Conservation (phyloP, 768 basidiomycete genomes). For the Dictyophora rubrovolvata region DNA sequence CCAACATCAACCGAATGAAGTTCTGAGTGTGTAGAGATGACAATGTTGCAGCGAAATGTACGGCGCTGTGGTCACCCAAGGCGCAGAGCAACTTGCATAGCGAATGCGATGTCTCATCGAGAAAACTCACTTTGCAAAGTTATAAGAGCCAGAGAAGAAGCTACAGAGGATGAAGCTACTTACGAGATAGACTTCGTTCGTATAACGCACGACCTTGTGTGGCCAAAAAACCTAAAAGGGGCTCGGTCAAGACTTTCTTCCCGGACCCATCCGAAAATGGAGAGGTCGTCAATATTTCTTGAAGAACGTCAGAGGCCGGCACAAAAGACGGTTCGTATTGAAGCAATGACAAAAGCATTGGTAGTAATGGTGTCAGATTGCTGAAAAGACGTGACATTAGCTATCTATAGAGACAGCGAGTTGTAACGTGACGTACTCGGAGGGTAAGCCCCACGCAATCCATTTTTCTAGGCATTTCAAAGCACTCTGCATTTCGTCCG, state of each 20-base stretch:
- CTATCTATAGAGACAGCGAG: neutral
- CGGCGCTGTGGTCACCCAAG: constrained; percentile 77
- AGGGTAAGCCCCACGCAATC: constrained; percentile 56
- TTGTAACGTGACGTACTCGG: constrained; percentile 41
- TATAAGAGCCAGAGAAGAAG: neutral
- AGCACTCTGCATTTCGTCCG: constrained; percentile 53
- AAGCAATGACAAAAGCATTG: constrained; percentile 49
- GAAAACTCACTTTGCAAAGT: constrained; percentile 26
- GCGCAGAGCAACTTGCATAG: constrained; percentile 74
- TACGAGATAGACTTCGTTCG: constrained; percentile 26
- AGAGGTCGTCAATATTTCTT: constrained; percentile 71
- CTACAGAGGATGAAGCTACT: constrained; percentile 12
- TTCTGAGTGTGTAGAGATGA: constrained; percentile 52
- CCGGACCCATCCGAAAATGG: constrained; percentile 63
- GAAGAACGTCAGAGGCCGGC: constrained; percentile 58
- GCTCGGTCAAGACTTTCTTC: constrained; percentile 66
- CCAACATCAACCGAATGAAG: constrained; percentile 60
- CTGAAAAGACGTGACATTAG: constrained; percentile 24
- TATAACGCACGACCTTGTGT: constrained; percentile 41
- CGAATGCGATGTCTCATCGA: constrained; percentile 53
- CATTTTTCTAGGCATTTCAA: constrained; percentile 77
- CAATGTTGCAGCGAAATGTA: constrained; percentile 65
- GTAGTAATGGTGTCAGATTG: constrained; percentile 47
- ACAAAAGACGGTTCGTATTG: constrained; percentile 47
- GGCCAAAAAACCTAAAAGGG: constrained; percentile 72